These are phyloP conservation scores for Umbelopsis sp. DNA, from an alignment of 192 early-diverging fungal species.

Conservation along the genomic window DNA sequence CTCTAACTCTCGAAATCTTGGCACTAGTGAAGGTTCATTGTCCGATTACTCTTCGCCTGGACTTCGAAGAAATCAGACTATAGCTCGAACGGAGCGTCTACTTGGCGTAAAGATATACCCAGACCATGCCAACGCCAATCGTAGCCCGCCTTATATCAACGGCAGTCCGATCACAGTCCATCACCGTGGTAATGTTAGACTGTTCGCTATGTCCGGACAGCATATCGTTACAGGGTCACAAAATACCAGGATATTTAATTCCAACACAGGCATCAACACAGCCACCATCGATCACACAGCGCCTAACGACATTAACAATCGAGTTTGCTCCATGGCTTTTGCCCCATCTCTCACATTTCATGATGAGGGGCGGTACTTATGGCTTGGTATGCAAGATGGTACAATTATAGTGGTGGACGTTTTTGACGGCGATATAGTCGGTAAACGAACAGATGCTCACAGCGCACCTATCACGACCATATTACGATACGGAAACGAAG, in stretches of 20 bases:
- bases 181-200: slow-evolving; percentile 47
- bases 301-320: slow-evolving; percentile 46
- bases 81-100: background rate
- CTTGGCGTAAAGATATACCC: slow-evolving; percentile 35
- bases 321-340: slow-evolving; percentile 43
- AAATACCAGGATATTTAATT: slow-evolving; percentile 45
- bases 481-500: slow-evolving; percentile 46
- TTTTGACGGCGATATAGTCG: slow-evolving; percentile 37
- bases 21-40: background rate
- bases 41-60: background rate
- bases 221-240: slow-evolving; percentile 47
- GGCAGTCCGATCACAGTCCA: slow-evolving; percentile 42
- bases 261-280: slow-evolving; percentile 46
- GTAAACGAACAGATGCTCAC: slow-evolving; percentile 46
- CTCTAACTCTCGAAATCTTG: background rate
- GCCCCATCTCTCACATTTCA: slow-evolving; percentile 51
- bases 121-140: slow-evolving; percentile 54
- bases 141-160: slow-evolving; percentile 55
- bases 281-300: slow-evolving; percentile 51
- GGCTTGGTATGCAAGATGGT: slow-evolving; percentile 66
- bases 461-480: slow-evolving; percentile 54
- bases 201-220: slow-evolving; percentile 55
- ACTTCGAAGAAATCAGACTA: slow-evolving; percentile 6
- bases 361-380: slow-evolving; percentile 65
- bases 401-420: slow-evolving; percentile 60